Evolutionary conservation across 192 early-diverging fungal genomes (phyloP).

Genomic region (Lobosporangium transversale): DNA sequence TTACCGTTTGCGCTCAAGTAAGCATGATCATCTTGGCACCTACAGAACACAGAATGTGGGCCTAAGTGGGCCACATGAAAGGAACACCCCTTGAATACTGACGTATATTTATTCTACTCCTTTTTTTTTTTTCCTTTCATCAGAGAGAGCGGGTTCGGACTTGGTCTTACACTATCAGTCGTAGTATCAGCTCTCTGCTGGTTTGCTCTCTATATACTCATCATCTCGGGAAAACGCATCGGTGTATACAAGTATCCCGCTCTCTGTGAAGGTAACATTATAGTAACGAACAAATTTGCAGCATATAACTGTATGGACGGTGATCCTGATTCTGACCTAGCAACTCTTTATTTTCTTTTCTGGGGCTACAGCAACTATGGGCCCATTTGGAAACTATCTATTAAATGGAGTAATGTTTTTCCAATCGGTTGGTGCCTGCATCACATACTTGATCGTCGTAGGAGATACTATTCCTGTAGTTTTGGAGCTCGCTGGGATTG

Average conservation of each 20-base stretch:
- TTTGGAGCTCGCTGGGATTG: constrained; percentile 35
- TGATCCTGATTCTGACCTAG: background rate
- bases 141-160: constrained; percentile 64
- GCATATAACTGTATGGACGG: background rate
- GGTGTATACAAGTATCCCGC: constrained; percentile 64
- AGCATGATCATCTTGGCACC: constrained; percentile 1
- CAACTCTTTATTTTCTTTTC: no score
- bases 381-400: constrained; percentile 60
- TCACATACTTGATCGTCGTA: constrained; percentile 70
- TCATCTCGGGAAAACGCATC: constrained; percentile 60
- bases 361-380: constrained; percentile 61
- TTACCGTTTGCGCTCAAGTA: constrained; percentile 71
- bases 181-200: constrained; percentile 59
- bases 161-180: constrained; percentile 59
- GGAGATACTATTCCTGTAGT: constrained; percentile 61
- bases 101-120: background rate
- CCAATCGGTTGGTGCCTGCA: constrained; percentile 67
- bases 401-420: constrained; percentile 66
- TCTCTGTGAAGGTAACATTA: constrained; percentile 49
- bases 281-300: background rate
- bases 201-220: constrained; percentile 62
- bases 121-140: background rate
- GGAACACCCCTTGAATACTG: background rate
- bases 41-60: background rate
- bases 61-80: background rate